These are phyloP conservation scores for Pseudopyricularia cyperi DNA, from an alignment of 2,329 filamentous ascomycete species.

Conservation along the genomic window DNA sequence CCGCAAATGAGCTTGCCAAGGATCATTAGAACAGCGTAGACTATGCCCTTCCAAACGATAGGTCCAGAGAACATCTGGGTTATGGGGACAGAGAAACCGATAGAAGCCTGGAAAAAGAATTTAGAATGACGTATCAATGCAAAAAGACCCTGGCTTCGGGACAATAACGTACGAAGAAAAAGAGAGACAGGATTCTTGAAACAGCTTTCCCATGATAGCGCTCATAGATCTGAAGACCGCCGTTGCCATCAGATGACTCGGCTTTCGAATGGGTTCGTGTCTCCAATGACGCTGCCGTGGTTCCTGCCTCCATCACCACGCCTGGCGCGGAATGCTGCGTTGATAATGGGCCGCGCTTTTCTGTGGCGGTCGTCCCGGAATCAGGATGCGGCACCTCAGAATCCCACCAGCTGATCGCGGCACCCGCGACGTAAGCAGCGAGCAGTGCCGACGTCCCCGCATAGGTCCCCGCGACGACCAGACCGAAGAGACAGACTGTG, in stretches of 20 bases:
- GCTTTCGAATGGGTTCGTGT: background rate
- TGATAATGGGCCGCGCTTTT: background rate
- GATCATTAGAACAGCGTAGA: slow-evolving; percentile 61
- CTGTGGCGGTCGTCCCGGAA: background rate
- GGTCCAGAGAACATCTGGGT: slow-evolving; percentile 49
- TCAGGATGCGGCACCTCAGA: slow-evolving; percentile 15
- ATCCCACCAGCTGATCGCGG: slow-evolving; percentile 47
- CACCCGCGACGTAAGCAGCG: slow-evolving; percentile 49
- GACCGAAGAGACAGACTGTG: slow-evolving; percentile 31
- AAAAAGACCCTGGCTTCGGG: background rate
- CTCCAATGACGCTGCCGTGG: background rate
- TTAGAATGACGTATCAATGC: background rate
- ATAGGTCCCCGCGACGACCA: slow-evolving; percentile 33
- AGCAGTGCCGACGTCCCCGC: slow-evolving; percentile 51
- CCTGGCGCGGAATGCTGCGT: background rate
- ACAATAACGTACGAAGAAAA: background rate
- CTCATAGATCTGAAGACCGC: background rate
- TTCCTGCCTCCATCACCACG: background rate
- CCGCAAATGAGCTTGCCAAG: slow-evolving; percentile 49
- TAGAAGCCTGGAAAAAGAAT: slow-evolving; percentile 13
- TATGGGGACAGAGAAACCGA: slow-evolving; percentile 71
- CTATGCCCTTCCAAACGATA: slow-evolving; percentile 58
- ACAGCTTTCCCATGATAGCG: background rate
- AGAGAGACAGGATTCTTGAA: background rate
- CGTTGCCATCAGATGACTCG: background rate